Base-by-base conservation (phyloP, 192 early-diverging fungal species). In the Coemansia sp. region DNA sequence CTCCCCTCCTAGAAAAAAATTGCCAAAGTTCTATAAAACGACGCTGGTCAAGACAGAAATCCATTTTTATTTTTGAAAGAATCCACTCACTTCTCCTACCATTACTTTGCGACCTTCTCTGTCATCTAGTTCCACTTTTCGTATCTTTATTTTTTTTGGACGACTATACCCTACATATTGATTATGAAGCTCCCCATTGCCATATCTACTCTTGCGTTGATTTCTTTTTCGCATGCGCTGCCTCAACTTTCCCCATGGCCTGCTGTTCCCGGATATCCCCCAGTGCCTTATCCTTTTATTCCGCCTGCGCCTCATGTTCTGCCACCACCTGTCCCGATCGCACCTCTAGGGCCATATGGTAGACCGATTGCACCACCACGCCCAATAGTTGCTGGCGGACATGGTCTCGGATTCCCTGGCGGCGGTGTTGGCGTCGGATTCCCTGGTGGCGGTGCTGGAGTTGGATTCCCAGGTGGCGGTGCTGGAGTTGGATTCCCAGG, bases 161-260 rank as follows among this genome's bases (percentile, higher is more conserved):
- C 45, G 18, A 18, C 44, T 45, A 7, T 45, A 45, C n/a, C 45
- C 2, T 18, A 47, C 45, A 47, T 47, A 20, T 32, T 45, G 18
- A 60, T 6, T 3, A 80, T 80, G 77, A 80, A 74, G 69, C 61
- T 80, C n/a, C 41, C 59, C 2, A 35, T 74, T 59, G 77, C 72
- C n/a, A 74, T 80, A 37, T 59, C 72, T 20, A 56, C 72, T 32
- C 65, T 80, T 29, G 68, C 77, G 7, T 53, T 70, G 34, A 15
- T 74, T 20, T 65, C 64, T 18, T n/a, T 69, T 15, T 62, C 65
- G 7, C 16, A 50, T 40, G 72, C 65, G 4, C 13, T 49, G 32
- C 71, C 76, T 11, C 43, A 61, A 13, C 43, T 49, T 27, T 39
- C 59, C 30, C 76, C 76, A 0, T 74, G 68, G 71, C 76, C 76